Conservation (phyloP, 352 stramenopile species). For the Pythium sukuiense region DNA sequence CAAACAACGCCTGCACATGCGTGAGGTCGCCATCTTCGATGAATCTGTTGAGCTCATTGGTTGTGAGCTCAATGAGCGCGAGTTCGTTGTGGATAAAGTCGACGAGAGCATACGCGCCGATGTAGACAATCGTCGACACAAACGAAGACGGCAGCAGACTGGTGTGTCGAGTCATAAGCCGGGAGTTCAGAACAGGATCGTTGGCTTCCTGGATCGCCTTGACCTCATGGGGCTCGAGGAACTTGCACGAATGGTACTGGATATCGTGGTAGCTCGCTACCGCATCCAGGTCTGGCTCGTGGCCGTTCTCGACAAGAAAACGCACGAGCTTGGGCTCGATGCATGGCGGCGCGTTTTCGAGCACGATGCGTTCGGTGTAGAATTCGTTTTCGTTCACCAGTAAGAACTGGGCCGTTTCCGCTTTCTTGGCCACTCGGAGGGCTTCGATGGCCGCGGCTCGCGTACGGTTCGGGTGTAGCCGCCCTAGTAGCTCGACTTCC, state of each 20-base stretch:
- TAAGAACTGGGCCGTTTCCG: not conserved
- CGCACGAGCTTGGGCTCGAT: not conserved
- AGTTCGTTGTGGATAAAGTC: not conserved
- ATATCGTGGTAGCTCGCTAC: not conserved
- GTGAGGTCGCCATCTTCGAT: not conserved
- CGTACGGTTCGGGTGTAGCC: not conserved
- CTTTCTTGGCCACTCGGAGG: not conserved
- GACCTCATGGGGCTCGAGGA: not conserved
- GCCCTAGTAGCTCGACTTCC: not conserved
- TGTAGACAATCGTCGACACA: not conserved
- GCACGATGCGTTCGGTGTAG: slow-evolving; percentile 1
- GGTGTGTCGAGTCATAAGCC: not conserved
- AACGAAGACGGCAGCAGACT: not conserved
- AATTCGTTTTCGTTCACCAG: not conserved
- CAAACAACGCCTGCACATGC: not conserved
- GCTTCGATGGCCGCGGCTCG: not conserved
- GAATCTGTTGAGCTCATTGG: not conserved
- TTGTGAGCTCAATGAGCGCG: not conserved
- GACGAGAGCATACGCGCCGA: not conserved
- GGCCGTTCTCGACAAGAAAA: not conserved
- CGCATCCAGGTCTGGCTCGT: not conserved
- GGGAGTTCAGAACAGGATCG: not conserved
- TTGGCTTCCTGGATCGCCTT: not conserved
- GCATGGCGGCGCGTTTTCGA: not conserved
- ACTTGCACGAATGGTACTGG: not conserved